phyloP scores from a whole-genome alignment of 2,329 filamentous ascomycete species.

The Apiospora malaysiana region DNA sequence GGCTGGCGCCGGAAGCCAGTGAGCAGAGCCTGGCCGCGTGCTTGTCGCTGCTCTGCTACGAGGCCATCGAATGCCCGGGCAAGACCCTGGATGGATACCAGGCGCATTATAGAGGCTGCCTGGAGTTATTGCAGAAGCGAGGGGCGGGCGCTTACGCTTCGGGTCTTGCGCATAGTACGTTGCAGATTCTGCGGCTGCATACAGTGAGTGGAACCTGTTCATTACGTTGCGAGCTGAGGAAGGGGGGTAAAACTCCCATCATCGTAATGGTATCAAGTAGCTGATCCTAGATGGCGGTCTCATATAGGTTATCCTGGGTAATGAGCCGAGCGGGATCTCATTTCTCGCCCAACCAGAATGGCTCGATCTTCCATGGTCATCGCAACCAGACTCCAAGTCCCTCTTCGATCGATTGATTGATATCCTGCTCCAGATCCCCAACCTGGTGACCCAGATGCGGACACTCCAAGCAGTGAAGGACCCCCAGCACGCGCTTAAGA shows the following conservation, averaged over 20 bases:
- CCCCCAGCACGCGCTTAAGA: background rate
- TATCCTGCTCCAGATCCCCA: slow-evolving; percentile 29
- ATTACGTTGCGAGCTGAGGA: background rate
- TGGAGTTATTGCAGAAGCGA: slow-evolving; percentile 31
- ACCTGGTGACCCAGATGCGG: slow-evolving; percentile 22
- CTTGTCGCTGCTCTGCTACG: slow-evolving; percentile 31
- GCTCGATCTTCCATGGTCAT: slow-evolving; percentile 28
- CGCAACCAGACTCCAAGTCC: slow-evolving; percentile 23
- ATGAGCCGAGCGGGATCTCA: background rate
- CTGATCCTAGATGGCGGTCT: background rate
- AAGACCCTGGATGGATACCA: slow-evolving; percentile 25
- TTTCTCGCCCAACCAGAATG: slow-evolving; percentile 30
- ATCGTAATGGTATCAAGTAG: background rate
- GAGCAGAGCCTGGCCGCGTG: slow-evolving; percentile 31
- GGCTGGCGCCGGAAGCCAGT: background rate
- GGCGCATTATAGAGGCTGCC: slow-evolving; percentile 30
- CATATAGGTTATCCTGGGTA: background rate
- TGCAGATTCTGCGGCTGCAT: slow-evolving; percentile 30
- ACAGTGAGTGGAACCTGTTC: slow-evolving; percentile 23
- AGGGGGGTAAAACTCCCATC: background rate
- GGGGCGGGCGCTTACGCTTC: slow-evolving; percentile 28
- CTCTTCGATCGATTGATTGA: slow-evolving; percentile 33
- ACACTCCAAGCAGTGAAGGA: background rate
- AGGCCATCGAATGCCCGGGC: slow-evolving; percentile 32
- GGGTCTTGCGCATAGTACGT: slow-evolving; percentile 29